Base-by-base conservation (phyloP, 192 early-diverging fungal genomes). In the Umbelopsis isabellina region DNA sequence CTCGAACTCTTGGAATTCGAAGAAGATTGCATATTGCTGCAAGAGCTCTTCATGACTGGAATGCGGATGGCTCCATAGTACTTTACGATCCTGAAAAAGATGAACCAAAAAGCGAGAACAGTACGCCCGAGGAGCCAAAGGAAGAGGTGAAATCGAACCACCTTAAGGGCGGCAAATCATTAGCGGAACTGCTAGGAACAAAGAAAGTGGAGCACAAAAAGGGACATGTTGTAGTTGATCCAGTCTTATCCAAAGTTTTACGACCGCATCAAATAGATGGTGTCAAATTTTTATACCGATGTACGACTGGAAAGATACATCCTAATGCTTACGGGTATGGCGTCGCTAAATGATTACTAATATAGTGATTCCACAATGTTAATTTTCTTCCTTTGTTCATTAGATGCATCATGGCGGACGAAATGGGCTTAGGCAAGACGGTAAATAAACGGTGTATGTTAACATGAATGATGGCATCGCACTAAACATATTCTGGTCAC, bases 321-420 rank as follows among this genome's bases (percentile, higher is more conserved):
- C 80, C 86, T 23, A 83, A 90, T 73, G 91, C 92, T 1, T 93
- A 85, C 75, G 98, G 97, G 70, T 81, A 70, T 50, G 66, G 13
- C 47, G 2, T n/a, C 11, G 9, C 20, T 23, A 7, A 12, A 11
- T 35, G 8, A 45, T 15, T 65, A 22, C 4, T 48, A 20, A 11
- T 16, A 22, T 45, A 23, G 46, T 3, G 15, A 35, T 25, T 8
- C 4, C 25, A 66, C 46, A 52, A 4, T 51, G 18, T 10, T 6
- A 3, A 45, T 10, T 12, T 41, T 33, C 20, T 33, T 68, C 65
- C 70, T 48, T 1, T 64, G 30, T 65, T 22, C 11, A 21, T 45
- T 49, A 81, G 85, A 8, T 97, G 95, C 69, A 99, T 99, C 64
- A 98, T 99, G 96, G 98, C 98, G 1, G 98, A 99, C 80, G 98